A percentile compares a stretch with the other conserved stretches of the same genome.
These are phyloP conservation scores for Scedosporium aurantiacum DNA, from an alignment of 2,329 filamentous ascomycete genomes.

Conservation along the genomic window DNA sequence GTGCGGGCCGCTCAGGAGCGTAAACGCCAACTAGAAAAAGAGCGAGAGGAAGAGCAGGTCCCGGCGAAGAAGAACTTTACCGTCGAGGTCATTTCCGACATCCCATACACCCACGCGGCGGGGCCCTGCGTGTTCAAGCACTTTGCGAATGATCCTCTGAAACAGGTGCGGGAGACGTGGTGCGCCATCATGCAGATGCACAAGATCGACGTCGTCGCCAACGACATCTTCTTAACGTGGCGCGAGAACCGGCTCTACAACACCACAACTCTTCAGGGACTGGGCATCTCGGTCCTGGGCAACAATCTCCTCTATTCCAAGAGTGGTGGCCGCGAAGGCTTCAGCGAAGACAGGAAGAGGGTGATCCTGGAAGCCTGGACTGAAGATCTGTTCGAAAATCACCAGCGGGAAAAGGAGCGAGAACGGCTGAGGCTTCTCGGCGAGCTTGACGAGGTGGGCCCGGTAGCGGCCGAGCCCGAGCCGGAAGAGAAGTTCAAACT, in stretches of 20 bases:
- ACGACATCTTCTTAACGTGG: conserved; percentile 68
- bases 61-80: background rate
- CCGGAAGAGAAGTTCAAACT: conserved; percentile 33
- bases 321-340: conserved; percentile 27
- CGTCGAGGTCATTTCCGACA: conserved; percentile 38
- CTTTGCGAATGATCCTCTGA: conserved; percentile 55
- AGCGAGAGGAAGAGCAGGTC: background rate
- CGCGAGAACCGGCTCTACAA: conserved; percentile 61
- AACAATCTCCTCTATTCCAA: conserved; percentile 28
- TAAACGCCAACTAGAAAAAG: background rate
- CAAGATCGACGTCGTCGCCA: conserved; percentile 24
- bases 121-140: conserved; percentile 45
- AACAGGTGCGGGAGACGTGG: conserved; percentile 60
- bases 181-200: conserved; percentile 40
- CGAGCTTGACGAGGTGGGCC: conserved; percentile 19
- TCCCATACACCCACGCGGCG: conserved; percentile 38
- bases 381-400: conserved; percentile 42
- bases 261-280: conserved; percentile 57
- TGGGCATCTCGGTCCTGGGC: conserved; percentile 44
- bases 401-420: conserved; percentile 37
- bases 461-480: conserved; percentile 11
- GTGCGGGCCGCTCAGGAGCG: conserved; percentile 30
- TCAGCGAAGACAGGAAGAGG: conserved; percentile 38
- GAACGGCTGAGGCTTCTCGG: conserved; percentile 31
- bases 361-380: conserved; percentile 75